Evolutionary conservation across 1,284 basidiomycete genomes (phyloP), one percentile per base, ranked within the genome.

Genomic region (Veloboletus limbatus): DNA sequence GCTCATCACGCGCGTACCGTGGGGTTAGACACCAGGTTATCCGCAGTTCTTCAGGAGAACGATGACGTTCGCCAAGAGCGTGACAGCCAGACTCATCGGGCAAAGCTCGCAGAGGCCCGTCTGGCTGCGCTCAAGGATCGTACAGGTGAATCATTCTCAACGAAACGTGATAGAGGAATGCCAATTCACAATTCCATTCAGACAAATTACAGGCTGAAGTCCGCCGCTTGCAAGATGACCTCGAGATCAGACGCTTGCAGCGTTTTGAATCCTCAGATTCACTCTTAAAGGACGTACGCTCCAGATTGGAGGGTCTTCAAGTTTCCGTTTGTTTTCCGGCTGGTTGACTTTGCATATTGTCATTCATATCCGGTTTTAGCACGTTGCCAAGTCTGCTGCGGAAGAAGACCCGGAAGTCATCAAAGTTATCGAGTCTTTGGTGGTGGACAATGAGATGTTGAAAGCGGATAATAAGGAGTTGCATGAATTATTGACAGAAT

Each of bases 11-110:
- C 82, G 26, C 81, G 83, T 38, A 78, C 84, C 3, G 70, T 82
- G 9, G 86, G 85, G 8, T 78, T 81, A 74, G 88, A 91, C 55
- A 73, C 74, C 18, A 79, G 81, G 16, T 60, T 93, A n/a, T 75
- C 76, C 14, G 65, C 72, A 17, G 75, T 75, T 16, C 67, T 79
- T 40, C 80, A 81, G 56, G 89, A 94, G 65, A 79, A 81, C 55
- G 91, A 97, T 40, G 94, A 97, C 60, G 75, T 90, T 58, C 81
- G 82, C 48, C 91, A 96, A 64, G 88, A 94, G 60, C 75, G 87
- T 20, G 85, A 88, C 43, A 78, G 76, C 40, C 90, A 94, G 55
- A 70, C 78, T 6, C 81, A 86, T 45, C 76, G 85, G 27, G 80
- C 85, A 5, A 78, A 80, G 43, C 69, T 83, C 31, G 86, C 90